phyloP scores from a whole-genome alignment of 2,329 filamentous ascomycete genomes.

The Pyrenophora seminiperda region DNA sequence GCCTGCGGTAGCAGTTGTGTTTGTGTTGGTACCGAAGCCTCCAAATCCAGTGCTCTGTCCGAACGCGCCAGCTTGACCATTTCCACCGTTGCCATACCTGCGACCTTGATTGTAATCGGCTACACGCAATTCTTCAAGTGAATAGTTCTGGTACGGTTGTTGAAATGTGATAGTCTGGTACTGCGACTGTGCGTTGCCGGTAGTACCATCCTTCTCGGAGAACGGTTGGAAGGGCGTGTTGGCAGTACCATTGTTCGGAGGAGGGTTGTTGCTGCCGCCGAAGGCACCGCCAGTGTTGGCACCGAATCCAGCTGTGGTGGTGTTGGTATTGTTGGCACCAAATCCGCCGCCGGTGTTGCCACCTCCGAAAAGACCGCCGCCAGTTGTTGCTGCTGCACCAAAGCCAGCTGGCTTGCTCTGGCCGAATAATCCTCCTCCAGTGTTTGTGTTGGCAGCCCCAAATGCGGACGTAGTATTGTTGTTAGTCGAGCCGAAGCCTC shows the following conservation, averaged over 20 bases:
- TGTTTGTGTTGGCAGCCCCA: conserved; percentile 36
- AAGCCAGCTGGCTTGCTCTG: conserved; percentile 36
- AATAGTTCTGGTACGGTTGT: conserved; percentile 84
- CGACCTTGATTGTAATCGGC: conserved; percentile 89
- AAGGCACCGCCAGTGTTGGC: conserved; percentile 38
- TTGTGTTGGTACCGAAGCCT: conserved; percentile 51
- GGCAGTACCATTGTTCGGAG: conserved; percentile 65
- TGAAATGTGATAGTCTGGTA: conserved; percentile 83
- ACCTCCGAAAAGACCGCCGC: conserved; percentile 38
- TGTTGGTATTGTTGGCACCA: conserved; percentile 26
- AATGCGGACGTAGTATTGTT: conserved; percentile 29
- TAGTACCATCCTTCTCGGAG: conserved; percentile 71
- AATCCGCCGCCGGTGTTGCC: conserved; percentile 37
- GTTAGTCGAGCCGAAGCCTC: conserved; percentile 26
- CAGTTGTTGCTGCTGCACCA: conserved; percentile 33
- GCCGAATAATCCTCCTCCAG: conserved; percentile 40
- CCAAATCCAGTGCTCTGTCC: conserved; percentile 67
- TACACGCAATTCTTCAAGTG: conserved; percentile 70
- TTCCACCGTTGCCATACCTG: conserved; percentile 74
- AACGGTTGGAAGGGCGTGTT: conserved; percentile 68
- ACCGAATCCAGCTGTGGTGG: conserved; percentile 31
- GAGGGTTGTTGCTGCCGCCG: conserved; percentile 25
- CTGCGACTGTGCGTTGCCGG: conserved; percentile 60
- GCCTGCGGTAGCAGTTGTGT: conserved; percentile 45
- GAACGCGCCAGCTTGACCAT: conserved; percentile 81